Evolutionary conservation across 192 early-diverging fungal species (phyloP).

Genomic region (Podila verticillata): DNA sequence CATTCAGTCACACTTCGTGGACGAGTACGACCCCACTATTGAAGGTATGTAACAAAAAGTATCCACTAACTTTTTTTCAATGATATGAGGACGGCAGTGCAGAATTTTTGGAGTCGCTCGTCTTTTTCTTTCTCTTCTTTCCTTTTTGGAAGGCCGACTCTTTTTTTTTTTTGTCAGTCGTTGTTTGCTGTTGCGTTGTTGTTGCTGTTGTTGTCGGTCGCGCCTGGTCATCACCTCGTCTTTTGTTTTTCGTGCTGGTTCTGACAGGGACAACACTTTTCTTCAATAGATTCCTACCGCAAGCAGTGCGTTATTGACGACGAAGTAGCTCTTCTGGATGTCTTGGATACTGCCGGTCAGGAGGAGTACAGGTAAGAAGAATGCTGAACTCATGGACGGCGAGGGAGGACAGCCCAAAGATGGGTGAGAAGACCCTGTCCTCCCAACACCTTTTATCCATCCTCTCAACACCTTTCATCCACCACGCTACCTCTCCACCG

Average conservation of each 20-base stretch:
- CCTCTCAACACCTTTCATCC: no score
- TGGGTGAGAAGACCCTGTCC: no score
- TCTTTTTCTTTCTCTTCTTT: no score
- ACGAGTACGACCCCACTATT: conserved; percentile 97
- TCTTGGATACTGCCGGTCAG: conserved; percentile 96
- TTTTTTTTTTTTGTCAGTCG: neutral
- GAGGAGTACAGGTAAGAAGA: conserved; percentile 85
- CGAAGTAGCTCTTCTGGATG: conserved; percentile 87
- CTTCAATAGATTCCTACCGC: conserved; percentile 86
- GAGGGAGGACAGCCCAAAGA: no score
- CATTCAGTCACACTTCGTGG: conserved; percentile 84
- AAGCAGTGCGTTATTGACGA: conserved; percentile 96
- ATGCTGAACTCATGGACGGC: no score
- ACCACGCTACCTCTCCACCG: no score
- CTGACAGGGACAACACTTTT: neutral
- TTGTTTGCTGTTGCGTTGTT: conserved; percentile 3
- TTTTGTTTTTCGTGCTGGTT: no score
- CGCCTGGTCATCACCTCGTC: no score
- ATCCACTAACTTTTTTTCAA: no score
- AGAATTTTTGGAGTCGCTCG: no score
- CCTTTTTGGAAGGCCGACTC: neutral
- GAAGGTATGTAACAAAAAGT: conserved; percentile 76
- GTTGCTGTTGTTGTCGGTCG: neutral
- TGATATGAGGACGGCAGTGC: no score
- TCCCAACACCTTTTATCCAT: no score